phyloP scores from a whole-genome alignment of 495 filamentous ascomycete species.

The Platismatia glauca region DNA sequence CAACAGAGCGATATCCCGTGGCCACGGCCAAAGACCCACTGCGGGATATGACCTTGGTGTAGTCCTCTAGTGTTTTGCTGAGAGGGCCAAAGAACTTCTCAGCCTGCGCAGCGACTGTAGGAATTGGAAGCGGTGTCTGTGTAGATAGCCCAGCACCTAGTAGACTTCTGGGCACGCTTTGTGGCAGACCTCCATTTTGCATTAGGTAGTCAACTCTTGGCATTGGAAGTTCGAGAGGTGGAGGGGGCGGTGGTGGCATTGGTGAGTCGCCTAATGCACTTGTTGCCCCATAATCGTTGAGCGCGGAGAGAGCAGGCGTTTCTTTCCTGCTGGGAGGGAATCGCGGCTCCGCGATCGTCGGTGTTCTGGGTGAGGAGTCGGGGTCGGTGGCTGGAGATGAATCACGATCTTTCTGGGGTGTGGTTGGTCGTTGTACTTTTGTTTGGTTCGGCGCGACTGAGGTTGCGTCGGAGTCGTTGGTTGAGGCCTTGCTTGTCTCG shows the following conservation, averaged over 20 bases:
- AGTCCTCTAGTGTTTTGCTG: slow-evolving; percentile 74
- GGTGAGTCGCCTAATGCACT: slow-evolving; percentile 30
- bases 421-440: slow-evolving; percentile 31
- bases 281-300: slow-evolving; percentile 15
- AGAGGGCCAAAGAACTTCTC: slow-evolving; percentile 69
- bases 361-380: slow-evolving; percentile 51
- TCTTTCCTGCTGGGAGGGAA: slow-evolving; percentile 33
- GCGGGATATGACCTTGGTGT: slow-evolving; percentile 65
- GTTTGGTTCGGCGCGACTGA: not conserved
- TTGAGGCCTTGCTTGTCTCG: slow-evolving; percentile 35
- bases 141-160: slow-evolving; percentile 40
- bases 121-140: slow-evolving; percentile 30
- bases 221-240: slow-evolving; percentile 60
- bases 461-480: slow-evolving; percentile 55
- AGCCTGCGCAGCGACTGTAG: slow-evolving; percentile 38
- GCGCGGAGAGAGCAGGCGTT: slow-evolving; percentile 19
- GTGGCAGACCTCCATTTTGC: slow-evolving; percentile 69
- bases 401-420: slow-evolving; percentile 19
- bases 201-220: slow-evolving; percentile 86
- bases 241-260: slow-evolving; percentile 71
- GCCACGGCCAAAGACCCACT: slow-evolving; percentile 91
- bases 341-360: slow-evolving; percentile 40
- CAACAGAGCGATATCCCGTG: slow-evolving; percentile 89
- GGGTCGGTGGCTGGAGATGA: slow-evolving; percentile 27
- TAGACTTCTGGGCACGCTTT: slow-evolving; percentile 56